Evolutionary conservation across 257 asterid genomes (phyloP), one percentile per base, ranked within the genome.

Genomic region (Ehretia macrophylla): DNA sequence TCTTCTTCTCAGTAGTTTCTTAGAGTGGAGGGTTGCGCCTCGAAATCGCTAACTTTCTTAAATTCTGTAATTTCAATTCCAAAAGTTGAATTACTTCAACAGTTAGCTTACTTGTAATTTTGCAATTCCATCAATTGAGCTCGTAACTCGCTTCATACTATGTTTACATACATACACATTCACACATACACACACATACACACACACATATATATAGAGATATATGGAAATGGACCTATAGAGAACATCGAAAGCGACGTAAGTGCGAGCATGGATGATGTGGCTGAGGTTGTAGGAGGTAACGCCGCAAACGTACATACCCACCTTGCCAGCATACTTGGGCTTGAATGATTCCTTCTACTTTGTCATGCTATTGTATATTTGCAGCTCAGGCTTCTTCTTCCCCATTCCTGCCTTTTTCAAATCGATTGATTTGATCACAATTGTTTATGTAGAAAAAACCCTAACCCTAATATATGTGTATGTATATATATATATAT

Each of bases 211-310:
- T 11, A 11, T 4, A 17, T 0, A 6, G 10, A 19, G 32, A 23
- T 20, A 51, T 6, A 4, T 5, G 0, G 50, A 13, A 16, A 19
- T 37, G 44, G 58, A 89, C 97, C 97, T 84, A 66, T 70, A 86
- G 58, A 90, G 93, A 49, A 90, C 75, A 51, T 90, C 97, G 59
- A 90, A 90, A 0, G 96, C 96, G 5, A 87, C 89, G 39, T 85
- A 85, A 54, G 96, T 90, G 16, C 95, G 88, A 5, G 96, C 93
- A 51, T 87, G 98, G 58, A 96, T 94, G n/a, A 90, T 90, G 56
- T 87, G 95, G 72, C 96, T 90, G 78, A 67, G 62, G 53, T 90
- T 96, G 60, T 87, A 90, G 4, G 94, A 74, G 47, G 98, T 85
- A n/a, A 90, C 94, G 11, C 95, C 98, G 63, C 97, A 90, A 14